These are phyloP conservation scores for Hypericum androsaemum DNA, from an alignment of 345 rosid genomes.

Conservation along the genomic window DNA sequence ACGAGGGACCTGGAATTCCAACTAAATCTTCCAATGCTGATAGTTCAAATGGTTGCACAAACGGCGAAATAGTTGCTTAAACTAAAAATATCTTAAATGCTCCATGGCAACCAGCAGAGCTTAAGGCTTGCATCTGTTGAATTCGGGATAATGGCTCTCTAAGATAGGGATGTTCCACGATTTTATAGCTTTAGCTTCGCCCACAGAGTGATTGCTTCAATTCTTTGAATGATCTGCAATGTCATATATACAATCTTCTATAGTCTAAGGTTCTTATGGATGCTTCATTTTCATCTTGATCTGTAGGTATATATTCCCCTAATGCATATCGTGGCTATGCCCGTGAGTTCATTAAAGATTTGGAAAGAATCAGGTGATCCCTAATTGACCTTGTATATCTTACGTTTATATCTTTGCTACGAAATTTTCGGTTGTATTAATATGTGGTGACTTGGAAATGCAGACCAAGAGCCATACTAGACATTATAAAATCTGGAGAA, in stretches of 20 bases:
- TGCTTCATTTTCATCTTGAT: background rate
- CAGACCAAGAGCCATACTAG: constrained; percentile 89
- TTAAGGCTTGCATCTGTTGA: too few relatives aligned
- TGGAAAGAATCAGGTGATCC: constrained; percentile 78
- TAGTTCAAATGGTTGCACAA: too few relatives aligned
- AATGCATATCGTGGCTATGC: constrained; percentile 94
- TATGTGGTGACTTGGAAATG: constrained; percentile 9
- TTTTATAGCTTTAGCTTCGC: too few relatives aligned
- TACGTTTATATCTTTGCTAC: background rate
- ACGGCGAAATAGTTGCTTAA: too few relatives aligned
- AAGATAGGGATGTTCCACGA: too few relatives aligned
- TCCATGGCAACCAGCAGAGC: too few relatives aligned
- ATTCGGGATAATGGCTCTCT: too few relatives aligned
- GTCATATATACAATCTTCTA: background rate
- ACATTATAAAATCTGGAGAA: constrained; percentile 83
- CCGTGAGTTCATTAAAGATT: constrained; percentile 91
- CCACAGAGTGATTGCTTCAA: too few relatives aligned
- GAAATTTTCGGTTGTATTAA: too few relatives aligned
- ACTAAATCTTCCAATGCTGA: too few relatives aligned
- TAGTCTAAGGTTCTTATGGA: constrained; percentile 4
- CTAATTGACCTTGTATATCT: background rate
- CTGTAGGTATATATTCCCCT: constrained; percentile 84
- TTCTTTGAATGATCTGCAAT: background rate
- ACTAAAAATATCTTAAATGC: too few relatives aligned
- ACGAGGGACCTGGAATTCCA: too few relatives aligned